Evolutionary conservation across 2,329 filamentous ascomycete genomes (phyloP), one percentile per base, ranked within the genome.

Genomic region (Chrysoporthe cubensis): DNA sequence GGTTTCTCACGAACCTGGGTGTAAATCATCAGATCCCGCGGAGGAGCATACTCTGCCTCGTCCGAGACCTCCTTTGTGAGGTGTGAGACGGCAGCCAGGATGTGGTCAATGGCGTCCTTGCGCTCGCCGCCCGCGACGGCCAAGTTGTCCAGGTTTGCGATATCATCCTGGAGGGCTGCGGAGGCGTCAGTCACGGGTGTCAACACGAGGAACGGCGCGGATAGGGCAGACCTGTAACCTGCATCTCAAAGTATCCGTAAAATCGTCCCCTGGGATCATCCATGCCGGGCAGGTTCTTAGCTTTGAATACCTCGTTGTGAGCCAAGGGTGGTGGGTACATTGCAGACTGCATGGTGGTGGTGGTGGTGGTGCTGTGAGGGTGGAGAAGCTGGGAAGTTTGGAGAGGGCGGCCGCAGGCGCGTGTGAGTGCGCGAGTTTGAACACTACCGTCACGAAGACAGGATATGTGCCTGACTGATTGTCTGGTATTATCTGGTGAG

Each of bases 1-100:
- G 32, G 21, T 21, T 43, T 26, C 26, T 26, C 26, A 68, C 74
- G 65, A 79, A 94, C 92, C 81, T 94, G 89, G 56, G 90, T 87
- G 76, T 97, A 98, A 34, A 91, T 90, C 73, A 92, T 88, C 77
- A 96, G 93, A 75, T 98, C 96, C 76, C 97, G 96, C 8, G 93
- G 89, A 2, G 96, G 94, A 18, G 97, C 88, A 72, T 90, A 93
- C 66, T 90, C 89, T 1, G 91, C 88, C 0, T 92, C 91, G 79
- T 97, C 94, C 72, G 92, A 90, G 50, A 97, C 92, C 73, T 96
- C 90, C 71, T 91, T 91, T 1, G 93, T 94, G 18, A 98, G 85
- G 67, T 88, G 87, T 42, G 92, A 90, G 74, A 98, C 96, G 70
- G 88, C 88, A 18, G 91, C 89, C 16, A 97, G 85, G 72, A 94